Conservation (phyloP, 129 eudicot genomes). For the Lonicera japonica region DNA sequence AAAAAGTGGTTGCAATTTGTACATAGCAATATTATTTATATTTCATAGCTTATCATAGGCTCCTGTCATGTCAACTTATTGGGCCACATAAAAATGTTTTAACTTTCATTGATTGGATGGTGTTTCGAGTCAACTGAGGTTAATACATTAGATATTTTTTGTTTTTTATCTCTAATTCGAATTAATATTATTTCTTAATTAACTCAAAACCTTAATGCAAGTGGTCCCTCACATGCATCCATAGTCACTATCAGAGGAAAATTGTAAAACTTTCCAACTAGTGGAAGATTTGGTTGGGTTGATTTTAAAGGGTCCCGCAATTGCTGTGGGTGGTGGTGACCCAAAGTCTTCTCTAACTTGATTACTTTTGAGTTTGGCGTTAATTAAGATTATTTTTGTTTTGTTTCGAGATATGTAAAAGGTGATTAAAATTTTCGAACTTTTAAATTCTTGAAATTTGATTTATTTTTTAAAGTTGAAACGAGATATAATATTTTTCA, state of each 20-base stretch:
- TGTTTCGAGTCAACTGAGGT: constrained; percentile 2
- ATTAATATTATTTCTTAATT: neutral
- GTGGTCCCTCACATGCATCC: constrained; percentile 25
- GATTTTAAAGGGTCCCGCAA: neutral
- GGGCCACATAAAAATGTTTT: constrained; percentile 5
- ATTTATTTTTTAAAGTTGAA: no score
- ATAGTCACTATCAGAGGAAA: constrained; percentile 30
- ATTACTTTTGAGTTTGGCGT: no score
- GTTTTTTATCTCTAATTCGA: no score
- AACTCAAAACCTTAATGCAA: neutral
- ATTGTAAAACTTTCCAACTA: constrained; percentile 27
- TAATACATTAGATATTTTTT: constrained; percentile 7
- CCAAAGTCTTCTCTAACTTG: no score
- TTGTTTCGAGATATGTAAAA: no score
- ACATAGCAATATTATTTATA: neutral
- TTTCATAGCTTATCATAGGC: neutral
- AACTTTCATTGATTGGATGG: neutral
- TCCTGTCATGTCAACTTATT: constrained; percentile 18
- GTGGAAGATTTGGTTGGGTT: constrained; percentile 30
- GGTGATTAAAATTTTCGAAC: no score
- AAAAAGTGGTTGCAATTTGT: neutral
- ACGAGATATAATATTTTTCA: no score
- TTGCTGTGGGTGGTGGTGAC: no score
- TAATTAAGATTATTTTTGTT: no score
- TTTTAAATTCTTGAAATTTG: no score